Percentiles rank a stretch among this genome's conserved stretches.
These are phyloP conservation scores for Meyerozyma carpophila DNA, from an alignment of 1,139 yeast species.

Conservation along the genomic window DNA sequence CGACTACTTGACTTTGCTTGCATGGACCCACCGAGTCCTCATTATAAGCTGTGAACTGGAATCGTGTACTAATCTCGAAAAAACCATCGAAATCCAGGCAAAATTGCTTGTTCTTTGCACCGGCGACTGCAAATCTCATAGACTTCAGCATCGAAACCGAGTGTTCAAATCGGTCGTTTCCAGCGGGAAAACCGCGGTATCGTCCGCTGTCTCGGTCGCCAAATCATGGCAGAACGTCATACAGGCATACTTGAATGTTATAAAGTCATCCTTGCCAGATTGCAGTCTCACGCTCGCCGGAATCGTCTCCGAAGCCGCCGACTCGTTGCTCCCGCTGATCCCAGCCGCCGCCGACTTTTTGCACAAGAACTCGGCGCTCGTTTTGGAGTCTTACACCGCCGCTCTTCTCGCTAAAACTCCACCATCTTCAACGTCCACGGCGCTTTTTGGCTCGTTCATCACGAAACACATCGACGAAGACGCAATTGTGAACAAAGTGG, in stretches of 20 bases:
- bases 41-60: conserved; percentile 15
- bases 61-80: conserved; percentile 7
- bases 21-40: conserved; percentile 44
- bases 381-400: conserved; percentile 11
- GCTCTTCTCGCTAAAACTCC: conserved; percentile 42
- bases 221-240: neutral
- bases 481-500: conserved; percentile 35
- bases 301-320: conserved; percentile 31
- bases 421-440: conserved; percentile 19
- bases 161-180: conserved; percentile 39
- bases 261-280: conserved; percentile 6
- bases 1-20: conserved; percentile 51
- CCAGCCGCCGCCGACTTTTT: conserved; percentile 33
- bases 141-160: conserved; percentile 27
- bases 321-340: conserved; percentile 32
- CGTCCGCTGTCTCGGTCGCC: neutral
- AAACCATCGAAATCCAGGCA: conserved; percentile 17
- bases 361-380: conserved; percentile 9
- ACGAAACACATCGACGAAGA: conserved; percentile 36
- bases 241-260: conserved; percentile 3
- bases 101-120: conserved; percentile 11
- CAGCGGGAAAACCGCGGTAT: conserved; percentile 19
- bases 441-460: conserved; percentile 33
- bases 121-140: neutral
- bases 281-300: conserved; percentile 25